Conservation (phyloP, 805 yeast genomes). For the Starmera dryadoides region DNA sequence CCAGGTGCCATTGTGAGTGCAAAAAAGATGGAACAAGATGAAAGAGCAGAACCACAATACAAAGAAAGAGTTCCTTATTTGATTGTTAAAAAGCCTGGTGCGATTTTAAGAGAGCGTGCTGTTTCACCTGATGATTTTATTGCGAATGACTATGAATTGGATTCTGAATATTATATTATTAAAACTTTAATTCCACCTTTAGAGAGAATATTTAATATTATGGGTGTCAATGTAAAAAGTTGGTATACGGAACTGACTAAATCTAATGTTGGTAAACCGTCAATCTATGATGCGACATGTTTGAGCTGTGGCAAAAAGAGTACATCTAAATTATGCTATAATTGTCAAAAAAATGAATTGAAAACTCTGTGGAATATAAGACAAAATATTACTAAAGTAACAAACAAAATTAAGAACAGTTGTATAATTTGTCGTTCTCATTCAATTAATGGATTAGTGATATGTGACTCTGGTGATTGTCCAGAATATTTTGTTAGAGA, state of each 20-base stretch:
- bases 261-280: constrained; percentile 10
- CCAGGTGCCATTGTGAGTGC: constrained; percentile 88
- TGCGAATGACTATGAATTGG: constrained; percentile 42
- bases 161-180: constrained; percentile 77
- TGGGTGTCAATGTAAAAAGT: constrained; percentile 70
- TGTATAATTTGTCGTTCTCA: constrained; percentile 30
- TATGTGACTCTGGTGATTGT: constrained; percentile 62
- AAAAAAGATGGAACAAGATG: constrained; percentile 54
- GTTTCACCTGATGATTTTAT: constrained; percentile 72
- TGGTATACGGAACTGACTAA: constrained; percentile 76
- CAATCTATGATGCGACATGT: constrained; percentile 24
- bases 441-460: constrained; percentile 24
- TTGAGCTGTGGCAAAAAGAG: constrained; percentile 13
- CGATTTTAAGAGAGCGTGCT: constrained; percentile 67
- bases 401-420: constrained; percentile 22
- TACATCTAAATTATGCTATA: constrained; percentile 23
- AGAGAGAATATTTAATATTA: constrained; percentile 70
- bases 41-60: constrained; percentile 77
- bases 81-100: constrained; percentile 55
- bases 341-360: constrained; percentile 29
- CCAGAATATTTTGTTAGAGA: constrained; percentile 49
- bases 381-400: constrained; percentile 15
- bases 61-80: constrained; percentile 84
- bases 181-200: constrained; percentile 86
- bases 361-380: constrained; percentile 26